phyloP scores from a whole-genome alignment of 108 stramenopile species.

The Mayamaea pseudoterrestris region DNA sequence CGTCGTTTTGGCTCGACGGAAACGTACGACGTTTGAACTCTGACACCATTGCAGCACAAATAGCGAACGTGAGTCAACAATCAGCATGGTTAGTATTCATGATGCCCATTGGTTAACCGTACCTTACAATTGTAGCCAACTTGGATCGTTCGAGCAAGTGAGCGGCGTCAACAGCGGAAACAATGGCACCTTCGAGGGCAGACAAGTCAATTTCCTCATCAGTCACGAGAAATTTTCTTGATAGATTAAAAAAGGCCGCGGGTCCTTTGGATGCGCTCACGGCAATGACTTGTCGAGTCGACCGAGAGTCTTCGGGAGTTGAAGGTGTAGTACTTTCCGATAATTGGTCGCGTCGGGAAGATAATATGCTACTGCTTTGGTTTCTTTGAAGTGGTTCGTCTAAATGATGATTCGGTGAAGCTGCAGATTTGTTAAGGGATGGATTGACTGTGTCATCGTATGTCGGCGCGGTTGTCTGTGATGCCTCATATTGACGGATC shows the following conservation, averaged over 20 bases:
- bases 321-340: slow-evolving; percentile 3
- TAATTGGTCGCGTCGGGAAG: not conserved
- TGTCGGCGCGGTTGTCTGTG: no score
- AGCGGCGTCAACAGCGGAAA: slow-evolving; percentile 76
- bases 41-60: slow-evolving; percentile 6
- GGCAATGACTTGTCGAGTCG: slow-evolving; percentile 65
- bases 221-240: slow-evolving; percentile 69
- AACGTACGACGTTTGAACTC: slow-evolving; percentile 67
- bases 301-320: slow-evolving; percentile 3
- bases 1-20: slow-evolving; percentile 56
- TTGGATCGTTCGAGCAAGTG: slow-evolving; percentile 72
- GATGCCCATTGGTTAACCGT: slow-evolving; percentile 3
- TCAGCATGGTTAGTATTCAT: not conserved
- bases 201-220: slow-evolving; percentile 74
- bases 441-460: no score
- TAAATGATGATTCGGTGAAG: no score
- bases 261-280: slow-evolving; percentile 76
- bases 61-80: not conserved
- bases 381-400: no score
- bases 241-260: slow-evolving; percentile 72
- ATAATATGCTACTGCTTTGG: no score
- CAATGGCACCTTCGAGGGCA: slow-evolving; percentile 76
- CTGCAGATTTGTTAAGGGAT: no score
- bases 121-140: slow-evolving; percentile 67
- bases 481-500: no score